Evolutionary conservation across 768 basidiomycete genomes (phyloP).

Genomic region (Tylopilus cervinicoccineus): DNA sequence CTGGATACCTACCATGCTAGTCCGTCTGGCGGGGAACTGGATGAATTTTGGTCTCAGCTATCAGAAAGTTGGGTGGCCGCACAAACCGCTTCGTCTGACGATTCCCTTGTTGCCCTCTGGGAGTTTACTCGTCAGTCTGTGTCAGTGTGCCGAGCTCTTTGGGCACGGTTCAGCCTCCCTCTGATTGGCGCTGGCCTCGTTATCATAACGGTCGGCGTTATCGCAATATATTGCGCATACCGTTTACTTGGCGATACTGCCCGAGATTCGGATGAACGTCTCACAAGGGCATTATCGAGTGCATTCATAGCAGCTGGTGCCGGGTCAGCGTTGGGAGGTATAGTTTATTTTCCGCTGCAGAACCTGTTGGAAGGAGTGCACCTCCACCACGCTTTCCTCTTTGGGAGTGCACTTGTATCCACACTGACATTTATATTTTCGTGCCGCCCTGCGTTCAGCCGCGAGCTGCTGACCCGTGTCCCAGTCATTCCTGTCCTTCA

Average conservation of each 20-base stretch:
- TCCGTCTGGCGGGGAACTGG: conserved; percentile 68
- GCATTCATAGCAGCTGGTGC: conserved; percentile 33
- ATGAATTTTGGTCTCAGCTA: conserved; percentile 56
- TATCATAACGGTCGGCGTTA: conserved; percentile 52
- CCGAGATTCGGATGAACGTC: conserved; percentile 42
- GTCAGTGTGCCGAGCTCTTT: conserved; percentile 72
- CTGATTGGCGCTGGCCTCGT: conserved; percentile 73
- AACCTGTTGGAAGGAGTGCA: conserved; percentile 44
- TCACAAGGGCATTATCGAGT: conserved; percentile 28
- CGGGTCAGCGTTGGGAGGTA: conserved; percentile 37
- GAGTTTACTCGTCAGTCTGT: conserved; percentile 35
- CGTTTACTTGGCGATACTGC: conserved; percentile 38
- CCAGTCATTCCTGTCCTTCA: conserved; percentile 64
- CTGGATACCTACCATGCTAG: conserved; percentile 72
- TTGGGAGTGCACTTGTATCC: conserved; percentile 45
- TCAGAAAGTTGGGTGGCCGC: conserved; percentile 42
- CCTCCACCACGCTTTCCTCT: conserved; percentile 47
- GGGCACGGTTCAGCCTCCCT: conserved; percentile 89
- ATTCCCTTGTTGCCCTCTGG: conserved; percentile 13
- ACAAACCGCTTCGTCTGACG: conserved; percentile 21
- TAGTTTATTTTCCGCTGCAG: conserved; percentile 31
- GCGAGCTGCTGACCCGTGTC: conserved; percentile 25
- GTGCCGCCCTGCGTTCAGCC: conserved; percentile 34
- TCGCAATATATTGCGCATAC: conserved; percentile 56
- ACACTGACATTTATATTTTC: conserved; percentile 42